Base-by-base conservation (phyloP, 2,329 filamentous ascomycete genomes). In the Penicillium sp. region DNA sequence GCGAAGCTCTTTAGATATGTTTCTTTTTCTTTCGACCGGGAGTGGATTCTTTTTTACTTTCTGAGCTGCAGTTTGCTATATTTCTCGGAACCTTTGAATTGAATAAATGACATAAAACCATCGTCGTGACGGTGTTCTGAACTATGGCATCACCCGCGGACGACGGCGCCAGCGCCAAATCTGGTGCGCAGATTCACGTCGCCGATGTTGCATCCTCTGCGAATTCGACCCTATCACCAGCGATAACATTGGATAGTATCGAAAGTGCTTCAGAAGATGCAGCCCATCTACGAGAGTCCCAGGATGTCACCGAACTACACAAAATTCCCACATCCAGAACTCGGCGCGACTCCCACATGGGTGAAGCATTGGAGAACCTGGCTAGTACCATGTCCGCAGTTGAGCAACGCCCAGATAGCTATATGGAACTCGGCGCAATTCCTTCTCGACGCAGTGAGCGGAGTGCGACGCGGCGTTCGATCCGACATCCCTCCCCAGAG, bases 311-410 rank as follows among this genome's bases (percentile, higher is more conserved):
- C 4, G 50, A 55, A 13, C 31, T 57, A 9, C 50, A 55, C n/a
- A 48, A 39, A 16, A 22, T 55, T 25, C 48, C 48, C 9, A 57
- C 54, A 6, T 33, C 50, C 2, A 53, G 53, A 16, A 48, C 49
- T 27, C 50, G 53, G 3, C 46, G 55, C 4, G 53, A 55, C 27
- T 57, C 53, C 9, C 53, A 57, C 30, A 57, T 57, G 55, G 55
- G 55, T 9, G 55, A 57, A 27, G 55, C 53, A 6, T 47, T 57
- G 10, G 55, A 57, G 41, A 53, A 55, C 20, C 33, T 57, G 5
- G 45, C 45, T 16, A 47, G 45, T 27, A 56, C 50, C 2, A 38
- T 52, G 43, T 55, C 53, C 6, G 28, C 4, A 4, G 20, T 41
- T 14, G 44, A 50, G 25, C 45, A 40, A 2, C 38, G 45, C 4